Base-by-base conservation (phyloP, 257 asterid species). In the Solanum sejunctum region DNA sequence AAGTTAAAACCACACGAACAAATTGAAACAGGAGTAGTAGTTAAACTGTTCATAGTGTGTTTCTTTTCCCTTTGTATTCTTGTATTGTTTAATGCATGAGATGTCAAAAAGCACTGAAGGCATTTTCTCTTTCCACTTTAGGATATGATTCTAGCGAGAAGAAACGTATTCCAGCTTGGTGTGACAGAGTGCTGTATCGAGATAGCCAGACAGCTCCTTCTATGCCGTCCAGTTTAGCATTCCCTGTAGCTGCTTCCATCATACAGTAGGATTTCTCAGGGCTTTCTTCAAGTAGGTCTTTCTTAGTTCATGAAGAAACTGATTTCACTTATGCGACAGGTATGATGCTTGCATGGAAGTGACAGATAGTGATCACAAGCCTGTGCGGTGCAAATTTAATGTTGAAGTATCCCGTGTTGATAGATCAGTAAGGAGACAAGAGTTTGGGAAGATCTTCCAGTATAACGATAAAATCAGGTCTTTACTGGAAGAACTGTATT, bases 61-160 rank as follows among this genome's bases (percentile, higher is more conserved):
- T 51, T 7, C 8, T 9, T 77, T 54, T 7, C 61, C 80, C n/a
- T 52, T 77, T 28, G 64, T 16, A 77, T 51, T 77, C 64, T 51
- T 77, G 82, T 52, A 15, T 52, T 52, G 21, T 49, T 78, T 26
- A 52, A 23, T 52, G 82, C 64, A 78, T 26, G 64, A 5, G 17
- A 52, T 16, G 63, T 52, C 7, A 49, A 26, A 49, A 78, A 52
- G 5, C 26, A 78, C 64, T 52, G 49, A 78, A 77, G 20, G 3
- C 21, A 20, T 51, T 83, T 56, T 66, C 4, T 55, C 23, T 69
- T 82, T 75, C 51, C 54, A 80, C 56, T 63, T 84, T 83, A 97
- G 99, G 99, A 45, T 97, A 97, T 91, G 99, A 97, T 77, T 95
- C 99, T 67, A 99, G 99, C 0, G 99, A 97, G 90, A 97, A 97